Evolutionary conservation across 2,329 filamentous ascomycete genomes (phyloP).

Genomic region (Reticulascus tulasneorum): DNA sequence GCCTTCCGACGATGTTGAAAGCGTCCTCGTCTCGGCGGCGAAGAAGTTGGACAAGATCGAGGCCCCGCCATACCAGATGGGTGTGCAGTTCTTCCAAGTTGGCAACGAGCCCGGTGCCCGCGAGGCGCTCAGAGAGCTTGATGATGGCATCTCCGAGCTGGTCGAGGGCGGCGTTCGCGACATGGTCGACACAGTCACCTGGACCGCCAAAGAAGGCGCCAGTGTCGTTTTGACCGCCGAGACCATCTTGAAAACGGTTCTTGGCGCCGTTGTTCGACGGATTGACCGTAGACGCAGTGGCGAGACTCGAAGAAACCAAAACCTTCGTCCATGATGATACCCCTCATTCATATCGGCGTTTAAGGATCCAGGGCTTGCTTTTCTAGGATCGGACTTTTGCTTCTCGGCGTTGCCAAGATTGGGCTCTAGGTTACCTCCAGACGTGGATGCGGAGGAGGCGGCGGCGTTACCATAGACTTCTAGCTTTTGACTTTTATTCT

Average conservation of each 20-base stretch:
- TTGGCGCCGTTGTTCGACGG: conserved; percentile 66
- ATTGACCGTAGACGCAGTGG: conserved; percentile 26
- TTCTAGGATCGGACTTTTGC: too few species aligned
- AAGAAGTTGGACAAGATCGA: conserved; percentile 64
- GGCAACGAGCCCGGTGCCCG: conserved; percentile 66
- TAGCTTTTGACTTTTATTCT: too few species aligned
- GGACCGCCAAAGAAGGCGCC: conserved; percentile 46
- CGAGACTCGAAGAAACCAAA: too few species aligned
- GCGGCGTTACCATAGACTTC: too few species aligned
- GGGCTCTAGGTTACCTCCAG: too few species aligned
- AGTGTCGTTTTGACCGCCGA: conserved; percentile 55
- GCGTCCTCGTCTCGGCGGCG: conserved; percentile 62
- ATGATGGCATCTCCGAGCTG: conserved; percentile 64
- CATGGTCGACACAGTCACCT: conserved; percentile 89
- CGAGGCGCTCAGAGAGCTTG: conserved; percentile 64
- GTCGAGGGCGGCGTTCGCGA: conserved; percentile 62
- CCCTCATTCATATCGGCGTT: too few species aligned
- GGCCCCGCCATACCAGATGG: conserved; percentile 77
- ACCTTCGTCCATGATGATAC: too few species aligned
- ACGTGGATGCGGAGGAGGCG: too few species aligned
- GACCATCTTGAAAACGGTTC: conserved; percentile 74
- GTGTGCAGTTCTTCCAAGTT: conserved; percentile 95
- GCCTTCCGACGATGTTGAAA: conserved; percentile 74
- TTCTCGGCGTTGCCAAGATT: too few species aligned
- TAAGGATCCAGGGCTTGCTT: too few species aligned